Evolutionary conservation across 163 green algal species (phyloP), one percentile per base, ranked within the genome.

Genomic region (Scenedesmus sp.): DNA sequence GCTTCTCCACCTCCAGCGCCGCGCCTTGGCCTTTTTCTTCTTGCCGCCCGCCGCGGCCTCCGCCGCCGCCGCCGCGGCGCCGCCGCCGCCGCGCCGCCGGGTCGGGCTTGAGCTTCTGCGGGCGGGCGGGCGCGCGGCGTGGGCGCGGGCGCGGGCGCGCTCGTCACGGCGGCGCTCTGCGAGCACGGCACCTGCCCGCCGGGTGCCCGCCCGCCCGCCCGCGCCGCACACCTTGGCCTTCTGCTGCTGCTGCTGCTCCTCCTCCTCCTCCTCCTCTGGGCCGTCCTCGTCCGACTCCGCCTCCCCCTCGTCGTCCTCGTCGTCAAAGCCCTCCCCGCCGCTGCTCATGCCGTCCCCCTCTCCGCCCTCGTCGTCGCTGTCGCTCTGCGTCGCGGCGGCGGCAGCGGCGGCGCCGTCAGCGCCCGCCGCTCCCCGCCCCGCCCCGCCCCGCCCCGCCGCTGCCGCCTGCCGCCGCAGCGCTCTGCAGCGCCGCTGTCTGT

Each of bases 1-100:
- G 87, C 34, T 85, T 76, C 78, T 91, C 87, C 15, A 91, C 58
- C 65, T 85, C 73, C 45, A 84, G n/a, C 63, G 36, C 34, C 44
- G 44, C 51, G 44, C 62, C 31, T 45, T 77, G 53, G n/a, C 64
- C 56, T 71, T 77, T 29, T 65, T 48, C 14, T 48, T 51, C 33
- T 29, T 50, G 29, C 11, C 20, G 17, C 0, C 31, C 39, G 34
- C 28, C 63, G 33, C 39, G 26, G 53, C 14, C 42, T 31, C n/a
- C n/a, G n/a, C n/a, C n/a, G n/a, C n/a, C n/a, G 39, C 39, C 39
- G 39, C 54, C n/a, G 31, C n/a, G 11, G 63, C 28, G 22, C 51
- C 54, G 60, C 53, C 53, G 60, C 63, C 39, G 31, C 53, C 44
- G n/a, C 51, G 64, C 50, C 20, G 63, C 29, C 17, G 67, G 10